Conservation (phyloP, 148 eudicot genomes). For the Dysphania ambrosioides region DNA sequence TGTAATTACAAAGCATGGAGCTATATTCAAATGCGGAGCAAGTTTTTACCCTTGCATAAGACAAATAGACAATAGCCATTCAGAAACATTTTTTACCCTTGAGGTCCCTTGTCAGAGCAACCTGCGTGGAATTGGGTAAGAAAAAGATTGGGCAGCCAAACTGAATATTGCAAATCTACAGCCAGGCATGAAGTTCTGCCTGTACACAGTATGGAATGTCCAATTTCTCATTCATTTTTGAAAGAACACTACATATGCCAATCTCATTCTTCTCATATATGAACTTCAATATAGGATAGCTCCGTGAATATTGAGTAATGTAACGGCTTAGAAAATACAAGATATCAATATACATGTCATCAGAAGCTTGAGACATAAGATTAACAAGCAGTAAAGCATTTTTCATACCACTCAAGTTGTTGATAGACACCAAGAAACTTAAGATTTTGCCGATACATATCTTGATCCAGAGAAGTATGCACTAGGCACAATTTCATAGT, state of each 20-base stretch:
- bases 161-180: conserved; percentile 29
- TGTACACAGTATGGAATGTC: not conserved
- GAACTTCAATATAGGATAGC: conserved; percentile 16
- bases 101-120: not conserved
- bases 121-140: conserved; percentile 25
- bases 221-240: not conserved
- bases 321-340: conserved; percentile 35
- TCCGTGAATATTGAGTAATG: not conserved
- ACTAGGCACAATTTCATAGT: conserved; percentile 37
- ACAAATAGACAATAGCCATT: conserved; percentile 21
- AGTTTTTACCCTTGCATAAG: conserved; percentile 7
- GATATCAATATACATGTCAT: conserved; percentile 41
- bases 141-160: conserved; percentile 32
- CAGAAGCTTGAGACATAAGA: conserved; percentile 37
- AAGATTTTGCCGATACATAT: conserved; percentile 28
- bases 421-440: conserved; percentile 32
- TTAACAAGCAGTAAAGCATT: conserved; percentile 47
- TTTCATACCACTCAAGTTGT: conserved; percentile 44
- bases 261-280: not conserved
- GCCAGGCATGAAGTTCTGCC: conserved; percentile 30
- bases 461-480: conserved; percentile 40
- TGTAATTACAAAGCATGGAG: not conserved
- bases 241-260: not conserved
- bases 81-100: not conserved
- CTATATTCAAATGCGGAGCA: conserved; percentile 27